These are phyloP conservation scores for Escallonia herrerae DNA, from an alignment of 129 eudicot species.

Conservation along the genomic window DNA sequence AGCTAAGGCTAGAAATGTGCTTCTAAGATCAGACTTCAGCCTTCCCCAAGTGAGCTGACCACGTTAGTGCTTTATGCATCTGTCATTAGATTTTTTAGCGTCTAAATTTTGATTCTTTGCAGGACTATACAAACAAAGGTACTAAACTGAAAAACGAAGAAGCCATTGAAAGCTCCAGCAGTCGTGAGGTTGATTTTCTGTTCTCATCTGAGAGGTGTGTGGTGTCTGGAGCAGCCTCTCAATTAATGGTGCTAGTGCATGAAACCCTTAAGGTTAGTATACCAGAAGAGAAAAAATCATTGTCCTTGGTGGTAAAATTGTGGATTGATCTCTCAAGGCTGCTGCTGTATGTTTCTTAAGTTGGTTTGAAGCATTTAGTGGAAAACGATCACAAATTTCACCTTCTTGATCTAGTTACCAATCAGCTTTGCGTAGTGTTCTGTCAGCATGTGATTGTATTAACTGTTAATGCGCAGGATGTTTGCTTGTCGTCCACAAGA, in stretches of 20 bases:
- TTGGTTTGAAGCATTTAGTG: no score
- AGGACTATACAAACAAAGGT: conserved; percentile 43
- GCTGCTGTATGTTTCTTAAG: no score
- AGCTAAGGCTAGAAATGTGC: conserved; percentile 73
- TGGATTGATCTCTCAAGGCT: no score
- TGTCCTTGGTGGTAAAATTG: no score
- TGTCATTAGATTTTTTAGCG: not conserved
- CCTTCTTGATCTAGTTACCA: not conserved
- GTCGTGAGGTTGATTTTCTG: conserved; percentile 47
- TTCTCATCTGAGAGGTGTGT: conserved; percentile 82
- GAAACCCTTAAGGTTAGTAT: conserved; percentile 71
- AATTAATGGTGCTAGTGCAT: conserved; percentile 77
- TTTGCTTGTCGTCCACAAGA: conserved; percentile 77
- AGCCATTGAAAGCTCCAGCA: conserved; percentile 15
- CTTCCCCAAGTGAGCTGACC: conserved; percentile 59
- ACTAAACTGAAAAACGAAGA: conserved; percentile 27
- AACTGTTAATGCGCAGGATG: conserved; percentile 50
- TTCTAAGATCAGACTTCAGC: conserved; percentile 57
- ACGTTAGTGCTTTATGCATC: not conserved
- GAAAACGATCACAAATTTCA: no score
- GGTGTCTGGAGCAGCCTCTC: conserved; percentile 73
- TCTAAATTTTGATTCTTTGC: conserved; percentile 17
- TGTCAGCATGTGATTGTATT: conserved; percentile 1
- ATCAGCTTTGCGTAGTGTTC: not conserved
- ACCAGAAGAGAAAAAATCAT: not conserved